Conservation (phyloP, 2,329 filamentous ascomycete genomes). For the Botryotinia narcissicola region DNA sequence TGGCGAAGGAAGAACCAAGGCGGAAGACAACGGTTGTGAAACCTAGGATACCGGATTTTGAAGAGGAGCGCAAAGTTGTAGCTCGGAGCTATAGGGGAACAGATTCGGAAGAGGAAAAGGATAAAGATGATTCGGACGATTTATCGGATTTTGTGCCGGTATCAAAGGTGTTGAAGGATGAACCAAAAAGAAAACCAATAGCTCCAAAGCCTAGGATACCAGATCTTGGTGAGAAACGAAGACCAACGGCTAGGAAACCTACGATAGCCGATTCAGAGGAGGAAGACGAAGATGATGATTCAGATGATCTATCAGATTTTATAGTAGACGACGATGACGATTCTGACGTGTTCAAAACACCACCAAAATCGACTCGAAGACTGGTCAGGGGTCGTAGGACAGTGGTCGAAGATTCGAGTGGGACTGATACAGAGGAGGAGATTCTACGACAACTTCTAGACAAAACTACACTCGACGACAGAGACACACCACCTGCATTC, state of each 20-base stretch:
- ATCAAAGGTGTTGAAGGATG: conserved; percentile 4
- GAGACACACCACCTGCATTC: neutral
- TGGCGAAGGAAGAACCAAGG: conserved; percentile 1
- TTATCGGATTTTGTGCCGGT: conserved; percentile 33
- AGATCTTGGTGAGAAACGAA: neutral
- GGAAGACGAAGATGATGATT: conserved; percentile 21
- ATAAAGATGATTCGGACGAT: conserved; percentile 22
- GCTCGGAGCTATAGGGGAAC: neutral
- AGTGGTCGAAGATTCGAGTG: conserved; percentile 23
- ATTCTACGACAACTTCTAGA: conserved; percentile 11
- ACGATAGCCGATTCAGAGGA: neutral
- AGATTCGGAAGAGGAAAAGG: conserved; percentile 6
- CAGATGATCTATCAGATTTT: conserved; percentile 35
- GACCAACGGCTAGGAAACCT: neutral
- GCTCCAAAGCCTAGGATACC: neutral
- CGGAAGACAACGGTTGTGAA: neutral
- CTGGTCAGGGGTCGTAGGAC: conserved; percentile 30
- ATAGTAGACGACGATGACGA: conserved; percentile 35
- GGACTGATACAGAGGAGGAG: conserved; percentile 20
- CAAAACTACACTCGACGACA: conserved; percentile 19
- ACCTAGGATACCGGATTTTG: neutral
- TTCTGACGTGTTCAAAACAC: conserved; percentile 27
- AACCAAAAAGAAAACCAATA: neutral
- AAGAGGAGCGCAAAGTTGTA: neutral
- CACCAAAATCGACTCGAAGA: conserved; percentile 31